Conservation (phyloP, 108 stramenopile genomes). For the Nitzschia inconspicua region DNA sequence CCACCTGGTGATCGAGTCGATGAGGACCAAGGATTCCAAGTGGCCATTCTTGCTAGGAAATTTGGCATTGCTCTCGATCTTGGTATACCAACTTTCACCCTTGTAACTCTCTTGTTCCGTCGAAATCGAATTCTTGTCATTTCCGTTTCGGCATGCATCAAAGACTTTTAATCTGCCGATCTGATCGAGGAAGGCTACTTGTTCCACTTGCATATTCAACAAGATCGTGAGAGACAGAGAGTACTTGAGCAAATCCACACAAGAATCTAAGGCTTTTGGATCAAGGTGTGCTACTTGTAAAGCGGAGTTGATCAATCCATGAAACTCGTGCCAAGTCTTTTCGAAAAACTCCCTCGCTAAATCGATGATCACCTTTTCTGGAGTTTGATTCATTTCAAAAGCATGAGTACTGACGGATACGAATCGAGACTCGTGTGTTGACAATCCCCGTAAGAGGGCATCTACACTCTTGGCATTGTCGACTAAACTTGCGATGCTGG, state of each 20-base stretch:
- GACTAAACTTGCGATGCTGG: constrained; percentile 26
- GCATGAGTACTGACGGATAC: constrained; percentile 21
- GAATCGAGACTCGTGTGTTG: constrained; percentile 53
- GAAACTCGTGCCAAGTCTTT: constrained; percentile 72
- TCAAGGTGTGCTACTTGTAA: constrained; percentile 78
- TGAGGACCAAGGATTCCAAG: constrained; percentile 40
- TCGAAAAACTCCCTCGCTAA: constrained; percentile 46
- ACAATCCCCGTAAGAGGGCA: constrained; percentile 70
- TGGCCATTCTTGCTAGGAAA: constrained; percentile 17
- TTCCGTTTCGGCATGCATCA: constrained; percentile 38
- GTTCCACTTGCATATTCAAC: constrained; percentile 74
- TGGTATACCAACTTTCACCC: constrained; percentile 24
- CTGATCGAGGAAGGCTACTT: constrained; percentile 66
- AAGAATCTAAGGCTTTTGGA: constrained; percentile 52
- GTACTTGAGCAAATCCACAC: constrained; percentile 73
- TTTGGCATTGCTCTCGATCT: constrained; percentile 2
- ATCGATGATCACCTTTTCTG: constrained; percentile 26
- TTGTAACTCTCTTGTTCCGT: constrained; percentile 11
- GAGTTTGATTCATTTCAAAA: constrained; percentile 1
- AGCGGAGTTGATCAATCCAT: constrained; percentile 64
- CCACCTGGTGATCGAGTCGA: constrained; percentile 60
- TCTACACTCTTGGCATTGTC: constrained; percentile 65
- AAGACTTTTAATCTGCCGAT: constrained; percentile 68
- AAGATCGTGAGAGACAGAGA: constrained; percentile 75
- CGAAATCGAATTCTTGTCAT: constrained; percentile 18